phyloP scores from a whole-genome alignment of 495 filamentous ascomycete species.

The Lichina pygmaea region DNA sequence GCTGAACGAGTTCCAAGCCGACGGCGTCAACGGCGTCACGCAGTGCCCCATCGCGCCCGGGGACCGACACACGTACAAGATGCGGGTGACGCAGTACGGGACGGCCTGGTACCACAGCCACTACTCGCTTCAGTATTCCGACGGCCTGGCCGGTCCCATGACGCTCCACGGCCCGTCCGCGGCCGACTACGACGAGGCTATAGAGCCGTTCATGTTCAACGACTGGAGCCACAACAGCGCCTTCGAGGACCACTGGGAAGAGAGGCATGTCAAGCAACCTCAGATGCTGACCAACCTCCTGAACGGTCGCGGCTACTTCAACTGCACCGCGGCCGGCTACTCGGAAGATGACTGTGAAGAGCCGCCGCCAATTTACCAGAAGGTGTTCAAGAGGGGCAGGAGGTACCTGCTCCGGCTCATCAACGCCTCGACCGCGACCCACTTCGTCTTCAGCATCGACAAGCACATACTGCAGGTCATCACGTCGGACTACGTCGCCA shows the following conservation, averaged over 20 bases:
- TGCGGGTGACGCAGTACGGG: slow-evolving; percentile 25
- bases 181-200: slow-evolving; percentile 23
- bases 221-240: slow-evolving; percentile 21
- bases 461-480: slow-evolving; percentile 23
- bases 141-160: slow-evolving; percentile 18
- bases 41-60: slow-evolving; percentile 22
- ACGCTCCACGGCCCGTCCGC: slow-evolving; percentile 15
- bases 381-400: slow-evolving; percentile 16
- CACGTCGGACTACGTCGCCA: slow-evolving; percentile 21
- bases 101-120: slow-evolving; percentile 38
- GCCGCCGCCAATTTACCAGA: slow-evolving; percentile 7
- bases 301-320: slow-evolving; percentile 13
- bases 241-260: slow-evolving; percentile 12
- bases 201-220: slow-evolving; percentile 19
- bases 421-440: slow-evolving; percentile 24
- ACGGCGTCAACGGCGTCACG: slow-evolving; percentile 18
- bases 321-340: slow-evolving; percentile 12
- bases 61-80: slow-evolving; percentile 21
- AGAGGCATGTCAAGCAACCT: slow-evolving; percentile 15
- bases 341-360: not conserved
- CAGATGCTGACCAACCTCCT: slow-evolving; percentile 19
- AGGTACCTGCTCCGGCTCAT: slow-evolving; percentile 28
- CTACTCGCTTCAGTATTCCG: slow-evolving; percentile 24
- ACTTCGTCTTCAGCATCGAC: slow-evolving; percentile 23
- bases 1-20: slow-evolving; percentile 8